phyloP scores from a whole-genome alignment of 192 early-diverging fungal genomes.

The Lobosporangium transversale region DNA sequence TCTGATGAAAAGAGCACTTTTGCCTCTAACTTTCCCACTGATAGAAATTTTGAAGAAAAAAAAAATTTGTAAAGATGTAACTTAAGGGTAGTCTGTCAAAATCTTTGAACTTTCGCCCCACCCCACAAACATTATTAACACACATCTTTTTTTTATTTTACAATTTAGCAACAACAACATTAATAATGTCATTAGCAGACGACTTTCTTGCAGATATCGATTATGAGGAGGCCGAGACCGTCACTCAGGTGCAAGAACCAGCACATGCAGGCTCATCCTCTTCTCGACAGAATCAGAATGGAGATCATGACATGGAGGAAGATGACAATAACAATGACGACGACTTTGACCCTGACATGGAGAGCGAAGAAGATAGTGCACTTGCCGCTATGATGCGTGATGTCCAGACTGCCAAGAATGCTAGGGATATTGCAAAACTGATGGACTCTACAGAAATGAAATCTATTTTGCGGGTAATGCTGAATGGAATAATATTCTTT shows the following conservation, averaged over 20 bases:
- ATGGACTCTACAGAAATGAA: constrained; percentile 67
- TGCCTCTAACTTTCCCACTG: too few species aligned
- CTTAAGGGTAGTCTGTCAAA: too few species aligned
- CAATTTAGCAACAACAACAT: too few species aligned
- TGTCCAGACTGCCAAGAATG: constrained; percentile 57
- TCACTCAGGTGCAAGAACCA: constrained; percentile 40
- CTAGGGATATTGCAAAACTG: constrained; percentile 74
- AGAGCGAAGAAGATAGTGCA: constrained; percentile 18
- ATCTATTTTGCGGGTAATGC: constrained; percentile 67
- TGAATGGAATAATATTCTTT: too few species aligned
- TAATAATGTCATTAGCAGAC: constrained; percentile 75
- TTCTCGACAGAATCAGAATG: constrained; percentile 28
- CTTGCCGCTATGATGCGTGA: constrained; percentile 49
- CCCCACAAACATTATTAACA: not conserved
- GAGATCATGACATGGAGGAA: constrained; percentile 56
- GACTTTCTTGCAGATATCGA: constrained; percentile 91
- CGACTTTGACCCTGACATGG: constrained; percentile 50
- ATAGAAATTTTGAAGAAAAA: too few species aligned
- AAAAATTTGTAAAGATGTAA: too few species aligned
- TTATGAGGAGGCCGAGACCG: constrained; percentile 59
- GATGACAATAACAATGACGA: constrained; percentile 59
- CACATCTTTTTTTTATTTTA: too few species aligned
- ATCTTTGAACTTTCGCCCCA: too few species aligned
- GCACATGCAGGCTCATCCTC: not conserved
- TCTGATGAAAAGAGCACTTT: too few species aligned